Conservation (phyloP, 257 asterid genomes). For the Euphrasia confusa region DNA sequence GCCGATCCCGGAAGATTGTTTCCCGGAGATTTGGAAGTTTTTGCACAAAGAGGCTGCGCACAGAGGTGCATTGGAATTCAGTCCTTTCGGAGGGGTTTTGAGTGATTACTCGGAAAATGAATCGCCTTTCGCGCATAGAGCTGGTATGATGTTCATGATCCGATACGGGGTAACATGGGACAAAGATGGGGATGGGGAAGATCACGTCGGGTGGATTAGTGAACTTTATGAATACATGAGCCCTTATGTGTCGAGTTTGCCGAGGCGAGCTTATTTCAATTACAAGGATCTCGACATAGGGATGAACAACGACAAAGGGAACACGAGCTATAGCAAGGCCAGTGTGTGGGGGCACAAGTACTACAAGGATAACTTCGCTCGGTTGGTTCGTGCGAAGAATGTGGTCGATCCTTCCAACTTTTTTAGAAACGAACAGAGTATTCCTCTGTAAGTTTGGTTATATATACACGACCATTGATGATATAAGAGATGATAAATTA, state of each 20-base stretch:
- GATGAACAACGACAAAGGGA: background rate
- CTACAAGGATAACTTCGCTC: background rate
- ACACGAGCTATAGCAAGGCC: background rate
- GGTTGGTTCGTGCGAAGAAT: background rate
- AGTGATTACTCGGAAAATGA: background rate
- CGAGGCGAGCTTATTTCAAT: slow-evolving; percentile 23
- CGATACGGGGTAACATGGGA: background rate
- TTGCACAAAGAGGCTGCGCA: slow-evolving; percentile 5
- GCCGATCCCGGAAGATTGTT: background rate
- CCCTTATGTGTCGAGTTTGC: slow-evolving; percentile 21
- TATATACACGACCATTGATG: no score
- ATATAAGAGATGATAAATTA: no score
- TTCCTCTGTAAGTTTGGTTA: background rate
- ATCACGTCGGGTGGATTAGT: slow-evolving; percentile 17
- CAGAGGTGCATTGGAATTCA: slow-evolving; percentile 8
- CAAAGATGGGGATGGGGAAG: background rate
- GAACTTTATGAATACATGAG: slow-evolving; percentile 13
- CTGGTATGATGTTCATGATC: background rate
- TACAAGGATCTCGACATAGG: slow-evolving; percentile 26
- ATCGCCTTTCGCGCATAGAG: background rate
- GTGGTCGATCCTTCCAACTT: background rate
- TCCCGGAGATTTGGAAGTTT: slow-evolving; percentile 12
- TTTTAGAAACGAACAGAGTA: slow-evolving; percentile 2
- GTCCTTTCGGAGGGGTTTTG: slow-evolving; percentile 23
- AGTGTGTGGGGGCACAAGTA: slow-evolving; percentile 5